Percentiles rank a stretch among this genome's conserved stretches.
Conservation (phyloP, 129 eudicot genomes). For the Ambrosia artemisiifolia region DNA sequence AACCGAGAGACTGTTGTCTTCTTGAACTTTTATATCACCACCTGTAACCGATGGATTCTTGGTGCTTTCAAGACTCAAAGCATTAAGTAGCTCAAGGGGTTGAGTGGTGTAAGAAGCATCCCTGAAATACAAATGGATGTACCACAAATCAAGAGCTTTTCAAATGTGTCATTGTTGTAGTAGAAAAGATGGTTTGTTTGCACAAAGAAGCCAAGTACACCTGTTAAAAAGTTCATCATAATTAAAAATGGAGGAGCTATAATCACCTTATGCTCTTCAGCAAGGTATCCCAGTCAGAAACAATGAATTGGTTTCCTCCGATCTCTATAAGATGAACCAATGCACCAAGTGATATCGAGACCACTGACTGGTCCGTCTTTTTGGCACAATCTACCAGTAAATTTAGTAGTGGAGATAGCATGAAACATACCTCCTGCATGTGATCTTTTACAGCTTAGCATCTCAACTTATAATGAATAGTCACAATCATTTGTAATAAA, state of each 20-base stretch:
- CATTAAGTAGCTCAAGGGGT: conserved; percentile 88
- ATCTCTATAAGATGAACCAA: conserved; percentile 88
- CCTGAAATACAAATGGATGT: conserved; percentile 33
- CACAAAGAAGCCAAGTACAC: not conserved
- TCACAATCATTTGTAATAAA: not conserved
- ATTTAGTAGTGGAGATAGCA: conserved; percentile 83
- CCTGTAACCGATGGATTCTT: conserved; percentile 24
- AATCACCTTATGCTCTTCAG: conserved; percentile 83
- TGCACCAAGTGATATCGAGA: conserved; percentile 83
- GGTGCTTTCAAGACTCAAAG: conserved; percentile 48
- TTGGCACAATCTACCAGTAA: conserved; percentile 89
- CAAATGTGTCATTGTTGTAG: not conserved
- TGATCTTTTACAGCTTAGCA: conserved; percentile 10
- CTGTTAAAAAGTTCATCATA: not conserved
- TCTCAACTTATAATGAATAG: not conserved
- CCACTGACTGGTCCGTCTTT: conserved; percentile 87
- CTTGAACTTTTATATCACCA: conserved; percentile 30
- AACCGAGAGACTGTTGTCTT: conserved; percentile 22
- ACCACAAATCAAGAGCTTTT: not conserved
- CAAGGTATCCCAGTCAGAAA: conserved; percentile 85
- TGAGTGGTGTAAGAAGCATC: conserved; percentile 90
- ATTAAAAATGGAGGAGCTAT: not conserved
- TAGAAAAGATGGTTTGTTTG: not conserved
- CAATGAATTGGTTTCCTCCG: conserved; percentile 91
- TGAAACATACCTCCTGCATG: conserved; percentile 82